These are phyloP conservation scores for Aquilaria yunnanensis DNA, from an alignment of 345 rosid genomes.

Conservation along the genomic window DNA sequence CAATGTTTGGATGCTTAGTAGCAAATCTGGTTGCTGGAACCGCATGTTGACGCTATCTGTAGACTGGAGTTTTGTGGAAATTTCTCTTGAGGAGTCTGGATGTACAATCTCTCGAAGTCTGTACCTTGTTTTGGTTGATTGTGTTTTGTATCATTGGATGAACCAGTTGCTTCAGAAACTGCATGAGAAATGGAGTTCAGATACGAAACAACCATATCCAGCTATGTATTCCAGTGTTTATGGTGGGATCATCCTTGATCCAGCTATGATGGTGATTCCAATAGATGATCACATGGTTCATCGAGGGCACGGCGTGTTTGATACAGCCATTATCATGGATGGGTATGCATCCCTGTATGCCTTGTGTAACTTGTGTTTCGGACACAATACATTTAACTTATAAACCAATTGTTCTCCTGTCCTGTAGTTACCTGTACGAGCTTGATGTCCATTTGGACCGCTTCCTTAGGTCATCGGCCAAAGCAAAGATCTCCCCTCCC, in stretches of 20 bases:
- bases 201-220: conserved; percentile 48
- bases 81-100: no score
- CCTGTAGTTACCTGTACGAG: conserved; percentile 49
- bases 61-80: no score
- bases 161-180: conserved; percentile 50
- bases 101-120: no score
- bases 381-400: neutral
- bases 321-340: conserved; percentile 53
- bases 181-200: conserved; percentile 52
- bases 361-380: neutral
- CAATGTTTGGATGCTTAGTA: no score
- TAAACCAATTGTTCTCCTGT: neutral
- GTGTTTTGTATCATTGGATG: conserved; percentile 3
- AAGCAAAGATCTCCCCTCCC: conserved; percentile 51
- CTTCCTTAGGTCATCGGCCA: conserved; percentile 49
- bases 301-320: conserved; percentile 69
- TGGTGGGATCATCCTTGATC: conserved; percentile 65
- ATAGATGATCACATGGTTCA: conserved; percentile 83
- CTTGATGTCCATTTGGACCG: conserved; percentile 63
- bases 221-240: conserved; percentile 66
- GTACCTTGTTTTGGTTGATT: neutral
- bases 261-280: conserved; percentile 65
- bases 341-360: conserved; percentile 33
- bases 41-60: no score
- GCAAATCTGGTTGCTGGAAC: no score